Evolutionary conservation across 2,329 filamentous ascomycete species (phyloP).

Genomic region (Claviceps maximensis): DNA sequence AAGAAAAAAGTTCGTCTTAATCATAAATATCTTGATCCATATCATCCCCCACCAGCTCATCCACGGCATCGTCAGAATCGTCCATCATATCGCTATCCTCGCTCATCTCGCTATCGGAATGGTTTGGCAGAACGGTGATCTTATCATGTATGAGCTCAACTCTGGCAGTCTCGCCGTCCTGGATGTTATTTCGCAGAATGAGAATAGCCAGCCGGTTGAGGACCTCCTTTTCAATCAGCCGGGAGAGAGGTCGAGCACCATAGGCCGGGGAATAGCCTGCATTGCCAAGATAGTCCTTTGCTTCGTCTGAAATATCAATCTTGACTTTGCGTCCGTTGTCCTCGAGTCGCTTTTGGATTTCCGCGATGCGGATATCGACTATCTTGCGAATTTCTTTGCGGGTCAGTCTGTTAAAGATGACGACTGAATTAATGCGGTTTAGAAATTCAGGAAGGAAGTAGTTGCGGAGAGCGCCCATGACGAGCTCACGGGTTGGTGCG

Average conservation of each 20-base stretch:
- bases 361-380: constrained; percentile 73
- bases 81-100: constrained; percentile 64
- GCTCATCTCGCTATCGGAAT: constrained; percentile 45
- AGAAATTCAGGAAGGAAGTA: constrained; percentile 98
- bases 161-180: constrained; percentile 70
- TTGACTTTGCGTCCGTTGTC: constrained; percentile 72
- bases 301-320: constrained; percentile 73
- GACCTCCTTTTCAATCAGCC: constrained; percentile 94
- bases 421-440: constrained; percentile 88
- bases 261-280: constrained; percentile 94
- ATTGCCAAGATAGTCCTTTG: constrained; percentile 83
- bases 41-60: constrained; percentile 49
- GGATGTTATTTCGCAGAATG: constrained; percentile 72
- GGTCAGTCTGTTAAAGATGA: constrained; percentile 97
- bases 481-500: constrained; percentile 68
- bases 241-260: constrained; percentile 74
- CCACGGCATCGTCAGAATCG: constrained; percentile 57
- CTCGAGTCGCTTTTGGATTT: constrained; percentile 84
- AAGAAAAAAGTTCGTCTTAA: constrained; percentile 11
- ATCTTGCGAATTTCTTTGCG: constrained; percentile 85
- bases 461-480: constrained; percentile 80
- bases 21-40: constrained; percentile 47
- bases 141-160: constrained; percentile 71
- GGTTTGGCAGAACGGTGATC: constrained; percentile 73
- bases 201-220: constrained; percentile 86